Base-by-base conservation (phyloP, 441 rosid genomes). In the Corymbia calophylla region DNA sequence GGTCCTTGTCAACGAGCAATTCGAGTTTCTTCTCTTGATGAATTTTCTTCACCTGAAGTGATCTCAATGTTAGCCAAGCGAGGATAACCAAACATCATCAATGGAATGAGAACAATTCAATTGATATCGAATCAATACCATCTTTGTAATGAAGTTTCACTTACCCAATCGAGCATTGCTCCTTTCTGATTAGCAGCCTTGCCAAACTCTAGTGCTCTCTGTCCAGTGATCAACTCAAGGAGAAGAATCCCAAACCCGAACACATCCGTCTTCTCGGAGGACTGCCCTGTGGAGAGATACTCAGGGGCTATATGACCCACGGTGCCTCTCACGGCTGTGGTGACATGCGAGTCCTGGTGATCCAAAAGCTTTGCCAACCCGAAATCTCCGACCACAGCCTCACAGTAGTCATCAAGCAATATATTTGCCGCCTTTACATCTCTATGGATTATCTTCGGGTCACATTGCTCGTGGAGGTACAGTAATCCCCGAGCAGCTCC, bases 11-110 rank as follows among this genome's bases (percentile, higher is more conserved):
- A 27, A 96, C 97, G 1, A 97, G 95, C 92, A 94, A 86, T 91
- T 97, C 97, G 23, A 97, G 95, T 90, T 95, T 96, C 94, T 96
- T 96, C 94, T 97, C 99, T 92, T 92, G 96, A 89, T 97, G 97
- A 88, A 95, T 93, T 92, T 95, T 96, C 95, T 93, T 96, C 49
- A 86, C 87, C 87, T 86, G 87, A 47, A 86, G 49, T 54, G 27
- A 86, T 58, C 49, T 32, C n/a, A 32, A 35, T 86, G 51, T 53
- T 44, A 86, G 62, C 44, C 64, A 58, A 54, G 58, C 27, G 21
- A 70, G 4, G 18, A 25, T 16, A 70, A 11, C 11, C 21, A 9
- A 39, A 54, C 49, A 31, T 25, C 18, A 0, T 4, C 17, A 32
- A 88, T 32, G 29, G 27, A n/a, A 80, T 44, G 39, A 19, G 62